Conservation (phyloP, 495 filamentous ascomycete species). For the Xylaria palmicola region DNA sequence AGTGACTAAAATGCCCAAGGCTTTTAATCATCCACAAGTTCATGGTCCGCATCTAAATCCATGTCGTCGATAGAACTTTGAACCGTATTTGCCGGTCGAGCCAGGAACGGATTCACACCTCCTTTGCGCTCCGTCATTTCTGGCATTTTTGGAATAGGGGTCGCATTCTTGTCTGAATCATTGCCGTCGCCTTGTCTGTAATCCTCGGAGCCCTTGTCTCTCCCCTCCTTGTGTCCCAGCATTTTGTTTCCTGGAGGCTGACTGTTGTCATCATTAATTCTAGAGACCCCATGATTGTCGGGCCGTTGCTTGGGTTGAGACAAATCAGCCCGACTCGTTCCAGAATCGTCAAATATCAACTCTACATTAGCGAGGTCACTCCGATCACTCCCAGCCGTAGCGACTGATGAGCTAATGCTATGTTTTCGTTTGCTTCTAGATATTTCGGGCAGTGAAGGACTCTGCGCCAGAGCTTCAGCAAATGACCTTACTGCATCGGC, state of each 20-base stretch:
- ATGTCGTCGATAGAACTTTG: conserved; percentile 22
- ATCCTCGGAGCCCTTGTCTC: neutral
- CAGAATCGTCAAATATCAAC: conserved; percentile 24
- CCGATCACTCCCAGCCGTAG: conserved; percentile 27
- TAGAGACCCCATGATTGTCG: conserved; percentile 2
- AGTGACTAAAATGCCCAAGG: neutral
- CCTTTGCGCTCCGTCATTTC: conserved; percentile 42
- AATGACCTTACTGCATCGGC: conserved; percentile 18
- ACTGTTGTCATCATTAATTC: conserved; percentile 10
- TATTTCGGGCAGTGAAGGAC: conserved; percentile 1
- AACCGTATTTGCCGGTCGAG: conserved; percentile 8
- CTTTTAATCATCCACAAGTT: neutral
- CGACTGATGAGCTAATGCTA: conserved; percentile 27
- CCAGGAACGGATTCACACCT: conserved; percentile 20
- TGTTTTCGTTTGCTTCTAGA: conserved; percentile 18
- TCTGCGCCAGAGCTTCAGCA: conserved; percentile 14
- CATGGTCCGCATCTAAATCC: conserved; percentile 28
- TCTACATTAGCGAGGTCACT: conserved; percentile 22
- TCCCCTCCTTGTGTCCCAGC: neutral
- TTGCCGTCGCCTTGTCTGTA: neutral
- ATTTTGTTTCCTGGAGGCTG: conserved; percentile 1
- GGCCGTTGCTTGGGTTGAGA: conserved; percentile 20
- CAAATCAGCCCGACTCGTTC: conserved; percentile 23
- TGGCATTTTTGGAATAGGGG: conserved; percentile 17
- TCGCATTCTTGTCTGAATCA: neutral